Conservation (phyloP, 305 asterid species). For the Fraxinus angustifolia region DNA sequence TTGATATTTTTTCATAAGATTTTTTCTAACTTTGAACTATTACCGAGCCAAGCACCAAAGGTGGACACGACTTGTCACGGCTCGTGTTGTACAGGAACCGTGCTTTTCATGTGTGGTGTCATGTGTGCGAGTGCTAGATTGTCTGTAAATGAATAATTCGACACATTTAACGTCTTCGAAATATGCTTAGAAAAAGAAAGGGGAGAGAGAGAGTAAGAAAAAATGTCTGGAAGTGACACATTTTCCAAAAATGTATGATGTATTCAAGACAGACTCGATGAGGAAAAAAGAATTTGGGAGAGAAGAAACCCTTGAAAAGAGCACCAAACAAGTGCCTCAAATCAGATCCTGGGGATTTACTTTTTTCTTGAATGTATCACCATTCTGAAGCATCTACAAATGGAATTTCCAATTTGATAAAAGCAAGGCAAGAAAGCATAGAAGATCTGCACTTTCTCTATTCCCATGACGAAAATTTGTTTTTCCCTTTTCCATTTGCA, state of each 20-base stretch:
- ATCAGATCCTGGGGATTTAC: slow-evolving; percentile 43
- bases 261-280: too few relatives aligned
- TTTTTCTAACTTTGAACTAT: not conserved
- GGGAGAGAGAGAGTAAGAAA: not conserved
- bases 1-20: not conserved
- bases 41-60: not conserved
- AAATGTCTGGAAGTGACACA: not conserved
- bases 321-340: slow-evolving; percentile 23
- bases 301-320: not conserved
- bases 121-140: not conserved
- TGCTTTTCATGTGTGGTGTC: not conserved
- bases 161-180: not conserved
- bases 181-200: not conserved
- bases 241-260: not conserved
- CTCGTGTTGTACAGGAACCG: not conserved
- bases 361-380: slow-evolving; percentile 17
- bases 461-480: slow-evolving; percentile 65
- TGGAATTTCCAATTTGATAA: slow-evolving; percentile 23
- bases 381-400: slow-evolving; percentile 34
- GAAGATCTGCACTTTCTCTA: slow-evolving; percentile 48
- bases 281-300: not conserved
- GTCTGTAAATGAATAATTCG: too few relatives aligned
- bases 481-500: slow-evolving; percentile 49
- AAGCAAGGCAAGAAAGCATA: slow-evolving; percentile 11
- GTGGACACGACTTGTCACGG: not conserved